Conservation (phyloP, 2,329 filamentous ascomycete genomes). For the Arthrobotrys megalospora region DNA sequence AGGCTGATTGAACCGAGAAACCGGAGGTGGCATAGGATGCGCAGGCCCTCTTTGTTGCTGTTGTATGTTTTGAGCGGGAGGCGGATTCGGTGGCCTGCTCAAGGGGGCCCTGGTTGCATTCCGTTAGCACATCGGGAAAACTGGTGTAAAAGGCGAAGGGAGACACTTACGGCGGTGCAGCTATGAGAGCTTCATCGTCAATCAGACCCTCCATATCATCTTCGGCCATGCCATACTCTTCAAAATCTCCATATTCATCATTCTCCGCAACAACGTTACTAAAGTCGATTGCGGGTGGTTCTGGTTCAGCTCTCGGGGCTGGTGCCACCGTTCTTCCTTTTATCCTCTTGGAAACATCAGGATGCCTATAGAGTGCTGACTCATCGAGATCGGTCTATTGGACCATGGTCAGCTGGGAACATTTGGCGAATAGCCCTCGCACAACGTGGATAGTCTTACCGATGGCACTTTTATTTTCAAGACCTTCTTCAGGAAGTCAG, state of each 20-base stretch:
- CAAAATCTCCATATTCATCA: slow-evolving; percentile 58
- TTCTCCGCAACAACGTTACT: slow-evolving; percentile 58
- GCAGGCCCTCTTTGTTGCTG: slow-evolving; percentile 18
- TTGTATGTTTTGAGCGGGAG: background rate
- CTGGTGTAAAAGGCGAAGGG: background rate
- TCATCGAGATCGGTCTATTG: slow-evolving; percentile 53
- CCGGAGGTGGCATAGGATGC: slow-evolving; percentile 12
- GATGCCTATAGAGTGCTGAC: slow-evolving; percentile 52
- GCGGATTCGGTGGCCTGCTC: background rate
- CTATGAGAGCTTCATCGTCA: slow-evolving; percentile 46
- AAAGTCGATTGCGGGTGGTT: slow-evolving; percentile 52
- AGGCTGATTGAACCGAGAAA: slow-evolving; percentile 1
- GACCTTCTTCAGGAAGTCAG: slow-evolving; percentile 91
- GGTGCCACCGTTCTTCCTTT: slow-evolving; percentile 18
- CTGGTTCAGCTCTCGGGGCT: slow-evolving; percentile 40
- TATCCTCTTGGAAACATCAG: slow-evolving; percentile 38
- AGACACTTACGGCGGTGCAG: slow-evolving; percentile 16
- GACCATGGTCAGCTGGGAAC: background rate
- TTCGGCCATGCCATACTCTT: slow-evolving; percentile 57
- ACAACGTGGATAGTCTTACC: slow-evolving; percentile 6
- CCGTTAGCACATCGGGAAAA: background rate
- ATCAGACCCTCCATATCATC: slow-evolving; percentile 58
- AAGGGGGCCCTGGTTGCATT: slow-evolving; percentile 7
- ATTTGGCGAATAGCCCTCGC: background rate
- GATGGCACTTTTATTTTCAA: slow-evolving; percentile 79